These are phyloP conservation scores for Zopfia rhizophila DNA, from an alignment of 2,329 filamentous ascomycete species.

Conservation along the genomic window DNA sequence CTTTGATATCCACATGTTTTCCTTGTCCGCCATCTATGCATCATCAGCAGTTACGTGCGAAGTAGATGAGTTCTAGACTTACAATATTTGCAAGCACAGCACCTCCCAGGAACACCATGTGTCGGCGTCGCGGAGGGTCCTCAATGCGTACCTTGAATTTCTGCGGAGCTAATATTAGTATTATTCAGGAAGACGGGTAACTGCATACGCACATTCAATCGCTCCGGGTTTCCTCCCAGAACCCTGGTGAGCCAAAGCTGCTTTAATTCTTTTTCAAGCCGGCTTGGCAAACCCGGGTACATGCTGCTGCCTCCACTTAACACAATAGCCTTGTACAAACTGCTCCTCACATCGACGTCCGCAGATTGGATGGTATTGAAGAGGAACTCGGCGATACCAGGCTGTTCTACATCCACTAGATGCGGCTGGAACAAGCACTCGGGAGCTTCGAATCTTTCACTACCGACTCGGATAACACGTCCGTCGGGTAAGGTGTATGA, in stretches of 20 bases:
- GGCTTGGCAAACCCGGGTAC: slow-evolving; percentile 95
- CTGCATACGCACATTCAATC: slow-evolving; percentile 70
- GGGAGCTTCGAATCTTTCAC: slow-evolving; percentile 96
- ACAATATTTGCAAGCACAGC: slow-evolving; percentile 95
- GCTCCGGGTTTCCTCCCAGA: slow-evolving; percentile 88
- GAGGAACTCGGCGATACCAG: slow-evolving; percentile 94
- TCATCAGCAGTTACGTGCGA: slow-evolving; percentile 22
- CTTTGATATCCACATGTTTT: slow-evolving; percentile 99
- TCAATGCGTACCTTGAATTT: slow-evolving; percentile 99
- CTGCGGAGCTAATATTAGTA: slow-evolving; percentile 52
- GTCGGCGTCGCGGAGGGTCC: slow-evolving; percentile 91
- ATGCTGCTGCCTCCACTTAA: slow-evolving; percentile 97
- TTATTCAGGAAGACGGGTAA: slow-evolving; percentile 9
- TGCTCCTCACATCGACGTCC: slow-evolving; percentile 93
- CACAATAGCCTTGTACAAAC: slow-evolving; percentile 96
- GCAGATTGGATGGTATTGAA: slow-evolving; percentile 99
- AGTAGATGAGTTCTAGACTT: slow-evolving; percentile 41
- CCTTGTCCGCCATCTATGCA: slow-evolving; percentile 91
- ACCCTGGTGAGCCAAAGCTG: slow-evolving; percentile 97
- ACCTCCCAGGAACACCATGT: slow-evolving; percentile 99
- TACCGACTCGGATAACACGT: slow-evolving; percentile 93
- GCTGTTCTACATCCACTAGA: slow-evolving; percentile 96
- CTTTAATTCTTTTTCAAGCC: slow-evolving; percentile 98
- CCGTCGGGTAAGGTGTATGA: slow-evolving; percentile 97
- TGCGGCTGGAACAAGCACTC: slow-evolving; percentile 99